Evolutionary conservation across 345 rosid species (phyloP).

Genomic region (Geranium brycei): DNA sequence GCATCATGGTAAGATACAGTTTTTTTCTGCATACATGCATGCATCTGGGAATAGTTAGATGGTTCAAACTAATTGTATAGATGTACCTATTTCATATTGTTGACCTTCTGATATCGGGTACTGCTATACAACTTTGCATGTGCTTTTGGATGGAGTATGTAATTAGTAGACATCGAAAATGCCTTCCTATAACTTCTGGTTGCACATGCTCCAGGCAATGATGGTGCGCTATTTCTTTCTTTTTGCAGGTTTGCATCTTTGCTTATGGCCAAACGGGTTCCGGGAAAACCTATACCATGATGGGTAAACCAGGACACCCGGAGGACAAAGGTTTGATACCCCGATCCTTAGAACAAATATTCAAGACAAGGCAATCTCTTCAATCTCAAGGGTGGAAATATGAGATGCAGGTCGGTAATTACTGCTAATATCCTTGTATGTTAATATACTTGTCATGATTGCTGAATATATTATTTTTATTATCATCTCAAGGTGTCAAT

Average conservation of each 20-base stretch:
- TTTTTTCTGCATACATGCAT: too few relatives aligned
- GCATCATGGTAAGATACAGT: too few relatives aligned
- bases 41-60: too few relatives aligned
- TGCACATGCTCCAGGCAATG: neutral
- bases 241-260: slow-evolving; percentile 75
- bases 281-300: slow-evolving; percentile 93
- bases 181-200: neutral
- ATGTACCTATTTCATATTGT: too few relatives aligned
- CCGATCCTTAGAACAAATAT: slow-evolving; percentile 79
- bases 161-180: too few relatives aligned
- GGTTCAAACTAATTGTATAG: too few relatives aligned
- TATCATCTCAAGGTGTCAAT: slow-evolving; percentile 60
- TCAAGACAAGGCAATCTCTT: slow-evolving; percentile 80
- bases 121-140: too few relatives aligned
- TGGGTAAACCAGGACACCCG: slow-evolving; percentile 73
- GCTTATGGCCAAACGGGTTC: slow-evolving; percentile 99
- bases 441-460: neutral
- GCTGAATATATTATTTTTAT: neutral
- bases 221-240: slow-evolving; percentile 1
- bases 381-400: slow-evolving; percentile 87
- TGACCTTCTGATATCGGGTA: too few relatives aligned
- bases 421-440: neutral
- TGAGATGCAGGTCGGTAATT: slow-evolving; percentile 63
- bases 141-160: too few relatives aligned
- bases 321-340: slow-evolving; percentile 81